Conservation (phyloP, 2,329 filamentous ascomycete species). For the Immersiporthe knoxdaviesiana region DNA sequence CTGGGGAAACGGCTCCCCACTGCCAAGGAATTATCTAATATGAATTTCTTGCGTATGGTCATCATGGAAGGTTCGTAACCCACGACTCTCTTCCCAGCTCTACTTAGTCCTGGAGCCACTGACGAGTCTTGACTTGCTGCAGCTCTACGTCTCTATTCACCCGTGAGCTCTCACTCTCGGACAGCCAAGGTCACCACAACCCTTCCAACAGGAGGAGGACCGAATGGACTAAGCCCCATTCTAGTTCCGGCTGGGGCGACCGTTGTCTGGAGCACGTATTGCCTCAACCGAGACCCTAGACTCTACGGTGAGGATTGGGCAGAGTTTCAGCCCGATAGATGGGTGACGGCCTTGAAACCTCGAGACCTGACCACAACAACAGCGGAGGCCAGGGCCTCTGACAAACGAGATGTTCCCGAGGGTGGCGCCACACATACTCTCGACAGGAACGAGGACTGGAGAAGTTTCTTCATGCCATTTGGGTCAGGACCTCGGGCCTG, state of each 20-base stretch:
- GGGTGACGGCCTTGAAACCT: conserved; percentile 7
- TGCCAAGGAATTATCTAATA: conserved; percentile 11
- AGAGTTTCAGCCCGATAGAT: conserved; percentile 25
- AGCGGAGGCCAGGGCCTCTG: neutral
- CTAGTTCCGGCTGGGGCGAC: conserved; percentile 23
- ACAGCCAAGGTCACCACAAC: conserved; percentile 17
- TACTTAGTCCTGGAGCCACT: neutral
- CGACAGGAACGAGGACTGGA: conserved; percentile 15
- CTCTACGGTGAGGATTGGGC: conserved; percentile 28
- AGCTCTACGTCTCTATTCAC: conserved; percentile 27
- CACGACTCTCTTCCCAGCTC: neutral
- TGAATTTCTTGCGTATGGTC: conserved; percentile 22
- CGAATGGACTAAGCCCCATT: conserved; percentile 17
- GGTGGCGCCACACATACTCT: neutral
- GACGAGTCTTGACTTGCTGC: neutral
- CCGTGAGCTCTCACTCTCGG: conserved; percentile 25
- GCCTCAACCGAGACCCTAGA: conserved; percentile 25
- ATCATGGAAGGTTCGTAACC: conserved; percentile 24
- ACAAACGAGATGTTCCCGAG: neutral
- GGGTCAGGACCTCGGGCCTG: conserved; percentile 23
- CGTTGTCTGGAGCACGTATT: conserved; percentile 28
- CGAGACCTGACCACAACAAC: neutral
- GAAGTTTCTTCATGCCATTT: conserved; percentile 27
- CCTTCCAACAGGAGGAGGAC: conserved; percentile 26
- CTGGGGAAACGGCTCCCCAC: conserved; percentile 14